phyloP scores from a whole-genome alignment of 75 land plant genomes.

The Adiantum capillusveneris region DNA sequence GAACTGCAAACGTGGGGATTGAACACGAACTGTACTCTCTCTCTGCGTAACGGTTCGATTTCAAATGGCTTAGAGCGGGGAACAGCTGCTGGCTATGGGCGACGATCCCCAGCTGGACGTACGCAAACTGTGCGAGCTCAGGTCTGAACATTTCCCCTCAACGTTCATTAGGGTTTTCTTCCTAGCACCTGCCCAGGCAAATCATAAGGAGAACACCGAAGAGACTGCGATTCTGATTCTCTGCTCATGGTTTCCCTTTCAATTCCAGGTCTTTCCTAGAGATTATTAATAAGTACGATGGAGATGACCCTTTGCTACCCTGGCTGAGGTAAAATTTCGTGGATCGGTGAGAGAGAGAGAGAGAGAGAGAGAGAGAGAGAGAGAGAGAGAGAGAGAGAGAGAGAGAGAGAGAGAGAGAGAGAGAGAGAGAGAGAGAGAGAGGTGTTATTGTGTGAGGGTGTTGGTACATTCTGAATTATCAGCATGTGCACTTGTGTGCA shows the following conservation, averaged over 20 bases:
- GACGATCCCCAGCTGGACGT: too few relatives aligned
- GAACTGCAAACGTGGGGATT: too few relatives aligned
- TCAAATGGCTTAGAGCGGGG: too few relatives aligned
- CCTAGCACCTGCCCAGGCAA: too few relatives aligned
- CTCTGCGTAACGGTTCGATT: too few relatives aligned
- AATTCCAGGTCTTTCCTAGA: constrained; percentile 20
- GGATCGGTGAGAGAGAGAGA: background rate
- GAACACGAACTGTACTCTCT: too few relatives aligned
- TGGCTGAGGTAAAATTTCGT: constrained; percentile 21
- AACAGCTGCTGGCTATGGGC: too few relatives aligned
- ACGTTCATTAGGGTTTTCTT: too few relatives aligned
- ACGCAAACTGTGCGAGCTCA: too few relatives aligned
- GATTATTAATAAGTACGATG: constrained; percentile 12
- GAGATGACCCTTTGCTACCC: constrained; percentile 27
- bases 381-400: constrained; percentile 8
- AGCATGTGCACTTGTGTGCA: background rate
- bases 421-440: constrained; percentile 8
- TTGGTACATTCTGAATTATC: background rate
- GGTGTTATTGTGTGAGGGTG: background rate
- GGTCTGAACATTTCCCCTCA: too few relatives aligned
- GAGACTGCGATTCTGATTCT: too few relatives aligned
- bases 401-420: constrained; percentile 8
- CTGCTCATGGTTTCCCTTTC: background rate
- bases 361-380: constrained; percentile 1
- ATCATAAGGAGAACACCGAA: too few relatives aligned